Base-by-base conservation (phyloP, 1,284 basidiomycete species). In the Ustilago lituana region DNA sequence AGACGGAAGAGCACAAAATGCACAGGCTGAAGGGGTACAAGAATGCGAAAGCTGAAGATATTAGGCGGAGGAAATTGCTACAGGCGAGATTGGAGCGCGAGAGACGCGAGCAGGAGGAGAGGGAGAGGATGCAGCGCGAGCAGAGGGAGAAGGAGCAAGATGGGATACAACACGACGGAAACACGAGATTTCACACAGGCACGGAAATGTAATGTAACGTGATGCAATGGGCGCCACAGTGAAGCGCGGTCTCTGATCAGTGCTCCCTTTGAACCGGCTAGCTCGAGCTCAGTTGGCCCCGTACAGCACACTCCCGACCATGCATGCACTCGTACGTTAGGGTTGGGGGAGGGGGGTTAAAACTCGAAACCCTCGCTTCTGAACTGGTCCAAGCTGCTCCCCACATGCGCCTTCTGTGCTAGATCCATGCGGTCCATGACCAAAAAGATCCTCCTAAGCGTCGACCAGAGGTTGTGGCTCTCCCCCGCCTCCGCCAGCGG, bases 331-430 rank as follows among this genome's bases (percentile, higher is more conserved):
- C n/a, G n/a, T n/a, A n/a, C n/a, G n/a, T n/a, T n/a, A n/a, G n/a
- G n/a, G n/a, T n/a, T n/a, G n/a, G n/a, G 12, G 2, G 26, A 17
- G 26, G 6, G 6, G 32, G 12, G n/a, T 65, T 45, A 93, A 80
- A 94, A 94, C 64, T 94, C 92, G 77, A 94, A 91, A 4, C 92
- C 92, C 71, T 90, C 88, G 51, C 85, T 84, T 37, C 90, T 86
- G 85, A 94, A 95, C 52, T 86, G 82, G 36, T 88, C 86, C 55
- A 94, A 88, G 64, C 89, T 79, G 14, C 83, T 79, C 40, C 86
- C 84, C 1, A 85, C 82, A 22, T 83, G 80, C 22, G 86, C 85
- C 70, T 84, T 81, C 38, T 85, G 84, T 1, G 86, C 86, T 17
- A 87, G 79, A 57, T 87, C 86, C 41, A 83, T 82, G 36, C 86